Conservation (phyloP, 2,329 filamentous ascomycete genomes). For the Pyricularia sp. region DNA sequence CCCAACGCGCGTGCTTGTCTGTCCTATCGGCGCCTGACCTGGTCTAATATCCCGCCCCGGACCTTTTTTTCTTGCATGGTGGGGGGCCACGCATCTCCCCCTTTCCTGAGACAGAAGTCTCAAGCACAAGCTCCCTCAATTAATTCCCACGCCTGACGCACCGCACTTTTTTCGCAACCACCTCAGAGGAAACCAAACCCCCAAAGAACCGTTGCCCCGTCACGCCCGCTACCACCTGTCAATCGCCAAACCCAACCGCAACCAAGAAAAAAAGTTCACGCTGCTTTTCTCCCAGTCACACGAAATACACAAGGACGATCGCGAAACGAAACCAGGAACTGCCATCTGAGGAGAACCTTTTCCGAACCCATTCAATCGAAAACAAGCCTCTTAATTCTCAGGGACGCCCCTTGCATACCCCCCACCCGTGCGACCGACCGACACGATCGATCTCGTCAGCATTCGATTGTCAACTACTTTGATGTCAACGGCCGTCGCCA, state of each 20-base stretch:
- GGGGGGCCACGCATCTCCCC: neutral
- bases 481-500: neutral
- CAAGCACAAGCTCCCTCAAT: neutral
- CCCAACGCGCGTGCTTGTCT: neutral
- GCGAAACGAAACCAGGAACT: neutral
- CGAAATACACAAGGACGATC: neutral
- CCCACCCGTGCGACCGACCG: neutral
- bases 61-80: neutral
- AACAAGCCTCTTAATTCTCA: neutral
- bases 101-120: neutral
- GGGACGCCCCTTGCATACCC: neutral
- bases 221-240: neutral
- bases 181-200: neutral
- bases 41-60: neutral
- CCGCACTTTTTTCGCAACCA: neutral
- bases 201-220: neutral
- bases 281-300: neutral
- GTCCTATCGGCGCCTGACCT: neutral
- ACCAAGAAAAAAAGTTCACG: neutral
- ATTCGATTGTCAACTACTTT: neutral
- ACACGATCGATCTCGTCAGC: neutral
- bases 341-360: neutral
- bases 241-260: neutral
- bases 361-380: neutral
- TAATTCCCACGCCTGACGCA: neutral